phyloP scores from a whole-genome alignment of 75 land plant genomes.

The Sequoia sempervirens region DNA sequence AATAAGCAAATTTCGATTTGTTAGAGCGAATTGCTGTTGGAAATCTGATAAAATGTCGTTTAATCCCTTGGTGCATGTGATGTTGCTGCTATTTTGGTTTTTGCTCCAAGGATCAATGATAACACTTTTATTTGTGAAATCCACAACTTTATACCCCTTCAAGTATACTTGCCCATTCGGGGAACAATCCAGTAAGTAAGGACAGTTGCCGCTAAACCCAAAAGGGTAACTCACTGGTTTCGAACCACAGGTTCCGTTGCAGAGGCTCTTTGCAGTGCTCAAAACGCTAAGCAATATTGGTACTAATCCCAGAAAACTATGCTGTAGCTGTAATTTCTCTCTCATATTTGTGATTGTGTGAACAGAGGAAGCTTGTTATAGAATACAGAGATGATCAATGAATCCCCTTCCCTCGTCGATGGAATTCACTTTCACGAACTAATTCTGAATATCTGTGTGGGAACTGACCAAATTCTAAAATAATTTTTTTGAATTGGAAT shows the following conservation, averaged over 20 bases:
- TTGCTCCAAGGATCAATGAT: slow-evolving; percentile 20
- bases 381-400: neutral
- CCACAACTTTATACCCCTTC: slow-evolving; percentile 2
- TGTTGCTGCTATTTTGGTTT: neutral
- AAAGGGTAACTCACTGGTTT: neutral
- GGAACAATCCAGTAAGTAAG: neutral
- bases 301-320: neutral
- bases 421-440: too few relatives aligned
- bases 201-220: neutral
- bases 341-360: neutral
- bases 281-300: neutral
- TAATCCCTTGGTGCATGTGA: slow-evolving; percentile 15
- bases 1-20: slow-evolving; percentile 21
- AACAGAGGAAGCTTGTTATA: neutral
- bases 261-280: neutral
- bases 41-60: neutral
- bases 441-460: too few relatives aligned
- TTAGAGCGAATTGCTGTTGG: slow-evolving; percentile 25
- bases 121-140: neutral
- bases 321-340: neutral
- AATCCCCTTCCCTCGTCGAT: neutral
- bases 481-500: too few relatives aligned
- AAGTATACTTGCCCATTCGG: neutral
- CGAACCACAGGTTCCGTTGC: slow-evolving; percentile 1
- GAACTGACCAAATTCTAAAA: too few relatives aligned